Percentiles rank a stretch among this genome's conserved stretches.
Conservation (phyloP, 805 yeast species). For the Saccharomycopsis fibuligera region DNA sequence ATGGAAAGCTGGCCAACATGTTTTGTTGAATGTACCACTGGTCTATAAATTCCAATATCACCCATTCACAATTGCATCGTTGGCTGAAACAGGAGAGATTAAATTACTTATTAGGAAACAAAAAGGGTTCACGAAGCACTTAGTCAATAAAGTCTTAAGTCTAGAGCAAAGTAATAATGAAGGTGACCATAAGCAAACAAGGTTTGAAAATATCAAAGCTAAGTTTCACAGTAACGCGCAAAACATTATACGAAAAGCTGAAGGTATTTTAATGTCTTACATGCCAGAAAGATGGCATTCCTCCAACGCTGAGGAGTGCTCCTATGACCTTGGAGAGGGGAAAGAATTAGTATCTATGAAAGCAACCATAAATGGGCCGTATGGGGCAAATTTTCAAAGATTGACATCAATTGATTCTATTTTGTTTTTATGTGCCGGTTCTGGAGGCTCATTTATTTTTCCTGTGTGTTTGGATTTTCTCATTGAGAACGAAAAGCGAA, state of each 20-base stretch:
- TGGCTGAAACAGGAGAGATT: slow-evolving; percentile 35
- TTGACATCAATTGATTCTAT: slow-evolving; percentile 36
- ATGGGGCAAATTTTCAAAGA: slow-evolving; percentile 38
- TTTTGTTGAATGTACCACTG: slow-evolving; percentile 35
- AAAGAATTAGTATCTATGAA: slow-evolving; percentile 25
- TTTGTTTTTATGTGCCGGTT: slow-evolving; percentile 37
- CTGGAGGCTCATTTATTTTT: slow-evolving; percentile 41
- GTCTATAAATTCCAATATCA: slow-evolving; percentile 36
- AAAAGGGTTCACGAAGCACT: slow-evolving; percentile 38
- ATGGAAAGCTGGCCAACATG: slow-evolving; percentile 46
- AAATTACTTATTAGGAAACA: slow-evolving; percentile 35
- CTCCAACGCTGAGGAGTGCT: neutral
- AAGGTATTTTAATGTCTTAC: no score
- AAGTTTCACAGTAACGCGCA: no score
- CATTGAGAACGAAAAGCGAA: slow-evolving; percentile 24
- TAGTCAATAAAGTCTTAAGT: slow-evolving; percentile 25
- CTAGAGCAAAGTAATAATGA: neutral
- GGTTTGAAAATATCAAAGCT: neutral
- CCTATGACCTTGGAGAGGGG: neutral
- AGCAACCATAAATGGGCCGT: slow-evolving; percentile 40
- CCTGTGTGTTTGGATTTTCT: slow-evolving; percentile 40
- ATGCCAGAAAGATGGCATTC: neutral
- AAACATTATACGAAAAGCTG: neutral
- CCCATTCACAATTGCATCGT: slow-evolving; percentile 41
- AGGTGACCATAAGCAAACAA: neutral